A percentile compares a stretch with the other conserved stretches of the same genome.
Evolutionary conservation across 805 yeast genomes (phyloP).

Genomic region (Yarrowia hollandica): DNA sequence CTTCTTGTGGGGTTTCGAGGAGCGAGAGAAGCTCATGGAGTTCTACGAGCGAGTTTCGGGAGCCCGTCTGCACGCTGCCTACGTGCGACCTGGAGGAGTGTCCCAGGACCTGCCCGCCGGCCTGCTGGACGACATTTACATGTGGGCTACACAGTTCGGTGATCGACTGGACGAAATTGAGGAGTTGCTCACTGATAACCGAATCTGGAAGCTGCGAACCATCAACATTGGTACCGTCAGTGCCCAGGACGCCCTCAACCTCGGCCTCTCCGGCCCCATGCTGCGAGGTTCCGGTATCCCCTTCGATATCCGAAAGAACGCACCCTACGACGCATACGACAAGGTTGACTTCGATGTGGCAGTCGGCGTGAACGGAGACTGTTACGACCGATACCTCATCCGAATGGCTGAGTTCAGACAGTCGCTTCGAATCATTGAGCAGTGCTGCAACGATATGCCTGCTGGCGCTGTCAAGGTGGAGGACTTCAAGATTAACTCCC

Average conservation of each 20-base stretch:
- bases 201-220: conserved; percentile 90
- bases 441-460: conserved; percentile 88
- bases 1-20: conserved; percentile 92
- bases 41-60: conserved; percentile 89
- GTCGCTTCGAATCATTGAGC: conserved; percentile 83
- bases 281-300: conserved; percentile 89
- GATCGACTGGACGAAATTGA: conserved; percentile 89
- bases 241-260: conserved; percentile 84
- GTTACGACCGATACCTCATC: conserved; percentile 83
- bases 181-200: conserved; percentile 83
- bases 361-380: conserved; percentile 85
- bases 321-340: conserved; percentile 89
- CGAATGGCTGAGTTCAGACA: conserved; percentile 94
- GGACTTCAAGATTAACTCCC: conserved; percentile 82
- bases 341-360: conserved; percentile 82
- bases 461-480: conserved; percentile 89
- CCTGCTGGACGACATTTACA: conserved; percentile 81
- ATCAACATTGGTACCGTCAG: conserved; percentile 75
- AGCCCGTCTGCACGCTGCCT: conserved; percentile 85
- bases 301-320: conserved; percentile 79
- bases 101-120: conserved; percentile 86
- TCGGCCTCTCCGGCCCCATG: conserved; percentile 83
- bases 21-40: conserved; percentile 90
- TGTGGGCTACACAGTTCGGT: conserved; percentile 96
- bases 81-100: conserved; percentile 90